Base-by-base conservation (phyloP, 345 rosid species). In the Fremontodendron californicum region DNA sequence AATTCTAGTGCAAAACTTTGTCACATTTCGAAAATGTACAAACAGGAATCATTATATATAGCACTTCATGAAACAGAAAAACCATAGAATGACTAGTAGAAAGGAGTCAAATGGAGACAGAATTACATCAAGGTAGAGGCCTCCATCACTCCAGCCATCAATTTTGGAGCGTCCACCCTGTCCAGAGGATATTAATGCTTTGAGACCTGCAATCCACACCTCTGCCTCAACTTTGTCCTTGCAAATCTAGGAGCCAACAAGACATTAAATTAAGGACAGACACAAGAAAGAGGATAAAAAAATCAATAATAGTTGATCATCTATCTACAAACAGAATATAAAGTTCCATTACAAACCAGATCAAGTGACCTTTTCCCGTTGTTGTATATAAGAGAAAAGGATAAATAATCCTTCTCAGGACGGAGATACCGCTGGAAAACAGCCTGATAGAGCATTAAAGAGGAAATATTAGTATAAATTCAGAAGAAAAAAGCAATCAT, bases 171-270 rank as follows among this genome's bases (percentile, higher is more conserved):
- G 97, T 52, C 98, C 98, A 74, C 88, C 94, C 73, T 92, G 97
- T 80, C 92, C 93, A 75, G 88, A 78, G 69, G 96, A 77, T 85
- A 91, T 87, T 78, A 91, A 76, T 77, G 94, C 87, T 81, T 90
- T 93, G 25, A 93, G 86, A 77, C 93, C 94, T 10, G 92, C 91
- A 83, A 93, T 93, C 98, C 97, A 92, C 84, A 89, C 90, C 90
- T 93, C 99, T 4, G 93, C 94, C 88, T 93, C 98, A 86, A 89
- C 93, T 89, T 90, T 96, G 85, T 92, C 98, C 87, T 93, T 93
- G 86, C 96, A 93, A 74, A 92, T 92, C 97, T 93, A 85, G 48
- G 77, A 75, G 39, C 71, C 35, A 82, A 75, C 15, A 67, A 73
- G 4, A 77, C 55, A 42, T 81, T 75, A 71, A 51, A 68, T 57